Conservation (phyloP, 352 stramenopile genomes). For the Globisporangium mamillatum region DNA sequence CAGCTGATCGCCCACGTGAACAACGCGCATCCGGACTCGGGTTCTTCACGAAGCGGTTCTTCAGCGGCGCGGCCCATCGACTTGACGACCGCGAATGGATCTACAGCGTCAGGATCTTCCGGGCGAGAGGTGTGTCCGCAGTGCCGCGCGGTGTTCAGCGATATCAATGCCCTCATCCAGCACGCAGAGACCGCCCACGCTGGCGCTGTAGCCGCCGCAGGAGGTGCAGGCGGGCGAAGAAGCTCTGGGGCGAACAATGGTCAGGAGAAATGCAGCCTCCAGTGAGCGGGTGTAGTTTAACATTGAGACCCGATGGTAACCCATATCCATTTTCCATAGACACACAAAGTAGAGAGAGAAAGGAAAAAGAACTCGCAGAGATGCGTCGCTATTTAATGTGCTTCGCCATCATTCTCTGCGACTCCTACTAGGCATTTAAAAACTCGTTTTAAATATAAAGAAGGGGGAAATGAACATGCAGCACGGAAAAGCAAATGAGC, state of each 20-base stretch:
- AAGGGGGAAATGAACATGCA: not conserved
- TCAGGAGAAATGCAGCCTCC: conserved; percentile 58
- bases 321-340: not conserved
- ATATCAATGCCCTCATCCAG: conserved; percentile 52
- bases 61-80: conserved; percentile 3
- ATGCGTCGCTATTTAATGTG: conserved; percentile 6
- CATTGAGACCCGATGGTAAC: not conserved
- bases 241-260: conserved; percentile 11
- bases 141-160: conserved; percentile 51
- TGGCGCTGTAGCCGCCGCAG: conserved; percentile 13
- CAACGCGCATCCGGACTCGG: conserved; percentile 52
- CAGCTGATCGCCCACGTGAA: conserved; percentile 79
- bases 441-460: conserved; percentile 15
- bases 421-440: conserved; percentile 3
- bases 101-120: not conserved
- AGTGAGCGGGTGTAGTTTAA: not conserved
- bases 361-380: not conserved
- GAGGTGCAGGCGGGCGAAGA: conserved; percentile 5
- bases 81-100: conserved; percentile 2
- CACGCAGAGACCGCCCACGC: conserved; percentile 59
- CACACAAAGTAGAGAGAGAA: not conserved
- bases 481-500: not conserved
- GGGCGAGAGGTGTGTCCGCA: conserved; percentile 67
- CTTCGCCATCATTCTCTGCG: not conserved
- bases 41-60: conserved; percentile 5